Evolutionary conservation across 2,329 filamentous ascomycete genomes (phyloP).

Genomic region (Lizonia empirigonia): DNA sequence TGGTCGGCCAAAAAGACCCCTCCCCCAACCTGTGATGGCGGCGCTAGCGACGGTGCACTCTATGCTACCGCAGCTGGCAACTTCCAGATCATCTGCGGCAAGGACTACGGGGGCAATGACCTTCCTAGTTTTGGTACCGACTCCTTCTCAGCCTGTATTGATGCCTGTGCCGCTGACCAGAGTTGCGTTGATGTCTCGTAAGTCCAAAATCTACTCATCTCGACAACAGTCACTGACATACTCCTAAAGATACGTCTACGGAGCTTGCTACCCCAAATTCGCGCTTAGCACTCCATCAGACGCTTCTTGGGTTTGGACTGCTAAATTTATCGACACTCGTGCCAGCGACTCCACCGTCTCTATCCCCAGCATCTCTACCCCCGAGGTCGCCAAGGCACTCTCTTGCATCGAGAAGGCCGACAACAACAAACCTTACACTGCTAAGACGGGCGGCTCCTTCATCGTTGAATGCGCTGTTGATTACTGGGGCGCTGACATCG

Average conservation of each 20-base stretch:
- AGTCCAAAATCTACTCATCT: not conserved
- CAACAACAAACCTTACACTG: not conserved
- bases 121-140: not conserved
- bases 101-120: not conserved
- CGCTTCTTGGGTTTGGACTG: not conserved
- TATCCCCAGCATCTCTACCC: not conserved
- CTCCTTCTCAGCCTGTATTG: not conserved
- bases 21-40: not conserved
- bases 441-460: not conserved
- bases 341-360: not conserved
- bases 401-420: not conserved
- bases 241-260: not conserved
- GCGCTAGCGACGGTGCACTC: not conserved
- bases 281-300: not conserved
- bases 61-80: not conserved
- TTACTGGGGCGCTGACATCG: not conserved
- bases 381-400: not conserved
- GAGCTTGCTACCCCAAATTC: not conserved
- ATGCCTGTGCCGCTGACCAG: not conserved
- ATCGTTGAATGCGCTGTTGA: not conserved
- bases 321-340: not conserved
- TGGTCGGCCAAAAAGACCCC: slow-evolving; percentile 5
- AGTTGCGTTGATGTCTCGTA: not conserved
- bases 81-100: not conserved
- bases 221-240: not conserved